Evolutionary conservation across 2,329 filamentous ascomycete species (phyloP), one percentile per base, ranked within the genome.

Genomic region (Pestalotiopsis sp.): DNA sequence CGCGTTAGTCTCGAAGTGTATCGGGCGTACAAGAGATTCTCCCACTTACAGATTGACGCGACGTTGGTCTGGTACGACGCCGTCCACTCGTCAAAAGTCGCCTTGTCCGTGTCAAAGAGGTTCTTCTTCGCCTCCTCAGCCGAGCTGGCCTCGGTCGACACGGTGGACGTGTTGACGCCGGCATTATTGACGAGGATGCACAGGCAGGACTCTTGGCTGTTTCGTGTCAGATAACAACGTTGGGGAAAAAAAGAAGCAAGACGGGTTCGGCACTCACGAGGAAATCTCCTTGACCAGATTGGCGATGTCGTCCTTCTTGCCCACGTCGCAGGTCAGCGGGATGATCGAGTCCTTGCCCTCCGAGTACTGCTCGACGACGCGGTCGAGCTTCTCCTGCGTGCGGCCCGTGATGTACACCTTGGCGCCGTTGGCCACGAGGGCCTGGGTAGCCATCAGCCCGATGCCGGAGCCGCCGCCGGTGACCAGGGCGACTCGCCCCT

Each of bases 11-110:
- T 52, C 14, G 20, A 23, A 3, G n/a, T 3, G 5, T 9, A 45
- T 14, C 27, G 11, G 23, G 12, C 36, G 41, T 14, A 49, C n/a
- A 52, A 20, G 13, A 11, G 3, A 31, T 12, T 5, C 5, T 49
- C 5, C 2, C 5, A 9, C 62, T 45, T 57, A 66, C 89, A 92
- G 68, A 90, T 84, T 69, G 87, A 88, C 40, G 93, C 88, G 12
- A 95, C 92, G 72, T 97, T 94, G 23, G 92, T 93, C 69, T 89
- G 87, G 83, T 92, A 95, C 0, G 89, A 88, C 56, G 86, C 80
- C n/a, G 85, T 86, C 93, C 93, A 96, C 73, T 91, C 88, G 41
- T 93, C 88, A 68, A 92, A 84, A 0, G 82, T 88, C 2, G 80
- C 77, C 1, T 78, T 74, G 68, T 91, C 85, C 57, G 87, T 84